Conservation (phyloP, 495 filamentous ascomycete genomes). For the Clavariopsis aquatica region DNA sequence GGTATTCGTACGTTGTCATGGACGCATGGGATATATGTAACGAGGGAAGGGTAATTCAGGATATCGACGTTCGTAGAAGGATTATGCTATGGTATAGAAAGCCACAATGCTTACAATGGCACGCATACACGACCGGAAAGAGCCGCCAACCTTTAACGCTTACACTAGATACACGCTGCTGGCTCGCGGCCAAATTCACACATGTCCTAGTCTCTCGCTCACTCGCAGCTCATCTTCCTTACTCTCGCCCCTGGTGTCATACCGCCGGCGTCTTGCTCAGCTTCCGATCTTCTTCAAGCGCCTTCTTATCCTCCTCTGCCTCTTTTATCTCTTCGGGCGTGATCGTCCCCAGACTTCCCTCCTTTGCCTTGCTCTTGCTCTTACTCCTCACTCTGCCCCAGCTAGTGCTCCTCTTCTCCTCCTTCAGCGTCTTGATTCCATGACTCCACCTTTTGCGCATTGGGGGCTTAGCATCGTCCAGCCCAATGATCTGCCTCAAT, state of each 20-base stretch:
- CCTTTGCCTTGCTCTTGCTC: constrained; percentile 22
- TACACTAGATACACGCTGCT: too few relatives aligned
- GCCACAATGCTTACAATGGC: background rate
- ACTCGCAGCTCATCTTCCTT: background rate
- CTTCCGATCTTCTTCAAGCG: constrained; percentile 8
- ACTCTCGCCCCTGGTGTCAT: background rate
- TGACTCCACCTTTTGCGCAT: constrained; percentile 37
- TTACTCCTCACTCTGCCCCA: constrained; percentile 27
- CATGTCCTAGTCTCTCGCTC: background rate
- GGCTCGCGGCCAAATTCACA: too few relatives aligned
- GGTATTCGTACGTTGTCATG: background rate
- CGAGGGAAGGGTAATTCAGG: background rate
- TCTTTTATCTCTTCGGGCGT: constrained; percentile 7
- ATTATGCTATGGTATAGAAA: constrained; percentile 9
- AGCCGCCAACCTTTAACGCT: background rate
- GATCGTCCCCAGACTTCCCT: constrained; percentile 6
- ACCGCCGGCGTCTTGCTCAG: background rate
- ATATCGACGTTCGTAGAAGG: background rate
- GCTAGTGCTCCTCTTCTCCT: constrained; percentile 21
- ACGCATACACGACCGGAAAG: background rate
- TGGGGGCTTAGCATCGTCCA: constrained; percentile 47
- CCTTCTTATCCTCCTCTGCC: constrained; percentile 14
- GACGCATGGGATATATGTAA: background rate
- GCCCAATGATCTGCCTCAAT: constrained; percentile 61
- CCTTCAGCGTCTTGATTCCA: constrained; percentile 25